Evolutionary conservation across 371 early-diverging fungal genomes (phyloP).

Genomic region (Mortierella sp.): DNA sequence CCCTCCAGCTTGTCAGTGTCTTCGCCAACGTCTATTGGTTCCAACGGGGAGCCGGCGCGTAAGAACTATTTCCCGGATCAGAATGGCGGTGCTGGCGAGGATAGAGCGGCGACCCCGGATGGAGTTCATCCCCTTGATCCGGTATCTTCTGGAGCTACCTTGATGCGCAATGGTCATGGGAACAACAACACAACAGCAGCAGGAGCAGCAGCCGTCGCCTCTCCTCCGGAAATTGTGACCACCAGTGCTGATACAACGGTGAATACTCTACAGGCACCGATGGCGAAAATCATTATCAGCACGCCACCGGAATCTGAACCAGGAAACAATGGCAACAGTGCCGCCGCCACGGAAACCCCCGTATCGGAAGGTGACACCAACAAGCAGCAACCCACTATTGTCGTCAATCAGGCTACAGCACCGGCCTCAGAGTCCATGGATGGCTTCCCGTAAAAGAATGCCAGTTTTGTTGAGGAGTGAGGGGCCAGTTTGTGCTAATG

Average conservation of each 20-base stretch:
- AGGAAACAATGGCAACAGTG: background rate
- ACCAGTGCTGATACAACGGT: background rate
- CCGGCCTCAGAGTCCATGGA: conserved; percentile 37
- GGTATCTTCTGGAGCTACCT: conserved; percentile 6
- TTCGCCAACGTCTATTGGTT: conserved; percentile 10
- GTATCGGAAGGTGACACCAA: background rate
- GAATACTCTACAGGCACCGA: conserved; percentile 5
- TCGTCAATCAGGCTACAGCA: conserved; percentile 24
- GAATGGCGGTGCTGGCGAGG: conserved; percentile 5
- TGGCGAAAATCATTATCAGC: conserved; percentile 3
- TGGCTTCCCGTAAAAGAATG: conserved; percentile 25
- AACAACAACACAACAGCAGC: no score
- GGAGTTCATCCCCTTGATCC: no score
- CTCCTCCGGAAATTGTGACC: no score
- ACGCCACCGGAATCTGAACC: background rate
- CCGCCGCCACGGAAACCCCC: background rate
- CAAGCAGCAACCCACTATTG: conserved; percentile 5
- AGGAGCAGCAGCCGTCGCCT: no score
- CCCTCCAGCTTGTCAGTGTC: conserved; percentile 25
- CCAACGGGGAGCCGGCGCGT: conserved; percentile 1
- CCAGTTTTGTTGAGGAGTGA: background rate
- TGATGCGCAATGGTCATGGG: conserved; percentile 3
- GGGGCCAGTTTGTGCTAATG: no score
- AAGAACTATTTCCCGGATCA: conserved; percentile 2
- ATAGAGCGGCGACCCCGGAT: conserved; percentile 6